phyloP scores from a whole-genome alignment of 1,284 basidiomycete species.

The Pseudozyma tsukubaensis region DNA sequence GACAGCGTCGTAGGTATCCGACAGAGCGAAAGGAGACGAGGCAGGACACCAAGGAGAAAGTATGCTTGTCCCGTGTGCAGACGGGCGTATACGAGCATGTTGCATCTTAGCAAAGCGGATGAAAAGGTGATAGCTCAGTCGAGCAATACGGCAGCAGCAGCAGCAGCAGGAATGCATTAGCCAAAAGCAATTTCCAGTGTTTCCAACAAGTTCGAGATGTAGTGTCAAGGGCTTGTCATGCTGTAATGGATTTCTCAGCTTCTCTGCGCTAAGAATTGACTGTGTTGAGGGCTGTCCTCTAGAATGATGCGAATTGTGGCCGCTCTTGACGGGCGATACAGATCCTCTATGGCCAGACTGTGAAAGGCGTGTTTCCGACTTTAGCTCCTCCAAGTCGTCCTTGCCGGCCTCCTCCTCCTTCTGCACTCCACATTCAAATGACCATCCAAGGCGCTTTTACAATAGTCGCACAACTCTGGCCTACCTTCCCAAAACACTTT shows the following conservation, averaged over 20 bases:
- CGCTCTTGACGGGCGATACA: too few relatives aligned
- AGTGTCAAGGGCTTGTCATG: too few relatives aligned
- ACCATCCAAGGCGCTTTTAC: not conserved
- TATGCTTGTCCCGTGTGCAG: conserved; percentile 67
- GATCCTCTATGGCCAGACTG: too few relatives aligned
- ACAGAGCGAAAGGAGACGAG: conserved; percentile 57
- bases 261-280: too few relatives aligned
- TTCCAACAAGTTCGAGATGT: too few relatives aligned
- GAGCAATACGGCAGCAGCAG: not conserved
- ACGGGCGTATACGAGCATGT: conserved; percentile 56
- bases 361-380: too few relatives aligned
- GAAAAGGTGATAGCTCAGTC: conserved; percentile 57
- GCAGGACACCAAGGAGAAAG: conserved; percentile 57
- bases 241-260: too few relatives aligned
- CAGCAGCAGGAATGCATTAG: too few relatives aligned
- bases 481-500: not conserved
- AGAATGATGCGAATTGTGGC: too few relatives aligned
- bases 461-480: not conserved
- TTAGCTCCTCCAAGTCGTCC: too few relatives aligned
- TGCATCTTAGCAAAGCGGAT: conserved; percentile 57
- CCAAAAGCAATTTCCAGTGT: too few relatives aligned
- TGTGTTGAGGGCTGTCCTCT: too few relatives aligned
- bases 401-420: not conserved
- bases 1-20: conserved; percentile 62
- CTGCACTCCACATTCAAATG: not conserved